Base-by-base conservation (phyloP, 2,329 filamentous ascomycete genomes). In the Phaeophleospora eucalypticola region DNA sequence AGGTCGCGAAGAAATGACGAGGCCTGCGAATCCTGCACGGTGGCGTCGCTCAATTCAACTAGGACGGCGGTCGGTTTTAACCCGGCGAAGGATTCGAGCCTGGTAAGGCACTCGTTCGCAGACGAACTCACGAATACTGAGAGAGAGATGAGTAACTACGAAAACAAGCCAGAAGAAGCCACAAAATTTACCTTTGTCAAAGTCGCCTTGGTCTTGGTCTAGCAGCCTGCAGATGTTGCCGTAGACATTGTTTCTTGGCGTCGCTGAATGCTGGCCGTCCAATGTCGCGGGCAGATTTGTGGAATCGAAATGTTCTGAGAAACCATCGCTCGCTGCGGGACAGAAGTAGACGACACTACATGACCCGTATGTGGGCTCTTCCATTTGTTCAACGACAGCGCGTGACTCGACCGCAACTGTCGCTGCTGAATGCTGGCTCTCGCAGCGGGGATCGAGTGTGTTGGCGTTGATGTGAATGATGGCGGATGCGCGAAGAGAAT, bases 271-370 rank as follows among this genome's bases (percentile, higher is more conserved):
- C 24, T 42, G 39, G 29, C 39, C 32, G 27, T 56, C 35, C 9
- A 47, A 29, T 20, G 49, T 37, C 17, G 37, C 36, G 7, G 59
- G 61, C 24, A 49, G 52, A 21, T 34, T 41, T 20, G 43, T 16
- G 21, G 42, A n/a, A n/a, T 52, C 46, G 48, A 60, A 61, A 15
- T 59, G 41, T 36, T 59, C 54, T 37, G 54, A 55, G 12, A 61
- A 34, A 19, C 59, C 49, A 36, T 53, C 39, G 34, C 53, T 42
- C 36, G 41, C 44, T 43, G 49, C 56, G 34, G 57, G 53, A 56
- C 61, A 63, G 46, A 58, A 59, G 50, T 65, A 65, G 49, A 65
- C 52, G 38, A 62, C 59, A 49, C 58, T 59, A 54, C 61, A 64
- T 43, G 49, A 48, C 44, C 49, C 52, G 41, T 52, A 52, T n/a